Base-by-base conservation (phyloP, 2,329 filamentous ascomycete genomes). In the Fusarium brachygibbosum region DNA sequence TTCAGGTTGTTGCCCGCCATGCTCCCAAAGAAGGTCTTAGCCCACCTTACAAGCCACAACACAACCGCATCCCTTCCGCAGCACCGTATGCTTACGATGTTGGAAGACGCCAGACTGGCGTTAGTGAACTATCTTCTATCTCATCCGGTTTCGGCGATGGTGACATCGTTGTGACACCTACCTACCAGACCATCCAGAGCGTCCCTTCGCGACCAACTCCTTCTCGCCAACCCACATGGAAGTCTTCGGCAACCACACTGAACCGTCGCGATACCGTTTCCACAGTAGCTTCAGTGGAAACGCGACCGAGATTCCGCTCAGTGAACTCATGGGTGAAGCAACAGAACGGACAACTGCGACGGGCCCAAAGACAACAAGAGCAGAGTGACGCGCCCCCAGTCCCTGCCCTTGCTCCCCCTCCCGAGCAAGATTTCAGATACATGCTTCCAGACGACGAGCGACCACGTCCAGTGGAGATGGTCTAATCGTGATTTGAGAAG, bases 291-390 rank as follows among this genome's bases (percentile, higher is more conserved):
- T 87, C 85, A 51, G 83, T 88, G 34, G 87, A 89, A 63, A 76
- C 78, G 44, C 83, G 86, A 7, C 81, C 86, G 16, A 83, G 85
- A 6, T 91, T 90, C 75, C 83, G 87, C 35, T 84, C 82, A 9
- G 82, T 91, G 58, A 83, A 82, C 58, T 89, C 87, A 31, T 91
- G 89, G 89, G 88, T 91, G 3, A 84, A 85, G 68, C 88, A 91
- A 74, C 89, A 91, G 76, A 85, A 84, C 11, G 84, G 84, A 4
- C 82, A 87, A 4, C 76, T 88, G 31, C 83, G 83, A 71, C 81
- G 84, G 28, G 83, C 82, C 3, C 79, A 83, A 69, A 80, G 82
- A 58, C 80, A 79, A 40, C 65, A 70, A 57, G 73, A 61, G 49
- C 73, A 68, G 10, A 65, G 73, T 19, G 73, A 78, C 21, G 73